phyloP scores from a whole-genome alignment of 208 protist genomes.

The Acanthamoeba lenticulata region DNA sequence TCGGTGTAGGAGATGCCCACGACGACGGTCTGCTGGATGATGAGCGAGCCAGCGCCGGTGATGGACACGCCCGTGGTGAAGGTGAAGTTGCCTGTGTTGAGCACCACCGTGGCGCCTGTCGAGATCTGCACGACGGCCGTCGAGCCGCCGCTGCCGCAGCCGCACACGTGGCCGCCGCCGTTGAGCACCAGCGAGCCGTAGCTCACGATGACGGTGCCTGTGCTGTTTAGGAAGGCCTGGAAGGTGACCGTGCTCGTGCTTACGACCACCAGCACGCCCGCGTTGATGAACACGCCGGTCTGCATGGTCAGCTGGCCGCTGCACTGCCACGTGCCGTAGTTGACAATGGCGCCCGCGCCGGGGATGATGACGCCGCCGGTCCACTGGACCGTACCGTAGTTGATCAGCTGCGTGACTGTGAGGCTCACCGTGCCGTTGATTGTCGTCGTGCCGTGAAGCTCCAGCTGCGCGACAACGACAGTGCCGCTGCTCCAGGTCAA shows the following conservation, averaged over 20 bases:
- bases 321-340: slow-evolving; percentile 25
- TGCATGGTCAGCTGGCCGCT: no score
- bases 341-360: slow-evolving; percentile 14
- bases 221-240: slow-evolving; percentile 8
- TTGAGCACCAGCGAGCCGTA: slow-evolving; percentile 27
- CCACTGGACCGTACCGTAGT: slow-evolving; percentile 42
- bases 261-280: background rate
- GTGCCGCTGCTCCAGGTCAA: slow-evolving; percentile 29
- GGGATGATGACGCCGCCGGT: background rate
- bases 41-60: slow-evolving; percentile 27
- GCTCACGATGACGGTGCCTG: background rate
- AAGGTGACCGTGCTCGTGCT: slow-evolving; percentile 5
- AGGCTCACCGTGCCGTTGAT: background rate
- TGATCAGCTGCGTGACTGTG: background rate
- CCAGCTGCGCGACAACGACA: background rate
- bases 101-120: background rate
- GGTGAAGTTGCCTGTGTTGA: slow-evolving; percentile 22
- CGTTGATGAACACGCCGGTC: slow-evolving; percentile 21
- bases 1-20: background rate
- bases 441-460: slow-evolving; percentile 1
- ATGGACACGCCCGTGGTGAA: slow-evolving; percentile 17
- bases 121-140: background rate
- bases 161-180: background rate
- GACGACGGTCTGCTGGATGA: background rate
- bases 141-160: background rate